These are phyloP conservation scores for Mycena kentingensis DNA, from an alignment of 768 basidiomycete genomes.

Conservation along the genomic window DNA sequence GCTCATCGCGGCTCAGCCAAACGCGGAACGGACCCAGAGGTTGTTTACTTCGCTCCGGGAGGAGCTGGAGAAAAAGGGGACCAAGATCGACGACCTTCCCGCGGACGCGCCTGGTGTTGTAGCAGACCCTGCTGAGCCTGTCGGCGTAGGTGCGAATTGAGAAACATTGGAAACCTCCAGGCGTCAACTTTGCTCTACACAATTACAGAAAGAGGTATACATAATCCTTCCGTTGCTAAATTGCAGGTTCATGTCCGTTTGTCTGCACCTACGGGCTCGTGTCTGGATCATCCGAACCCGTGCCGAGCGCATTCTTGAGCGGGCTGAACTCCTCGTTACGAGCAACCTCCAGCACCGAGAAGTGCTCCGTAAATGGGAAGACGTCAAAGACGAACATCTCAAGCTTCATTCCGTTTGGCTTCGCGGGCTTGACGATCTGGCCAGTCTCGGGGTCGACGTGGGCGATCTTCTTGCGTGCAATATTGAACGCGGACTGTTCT, in stretches of 20 bases:
- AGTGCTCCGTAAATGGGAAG: slow-evolving; percentile 84
- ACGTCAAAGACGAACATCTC: slow-evolving; percentile 99
- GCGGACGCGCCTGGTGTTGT: slow-evolving; percentile 47
- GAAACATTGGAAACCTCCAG: slow-evolving; percentile 12
- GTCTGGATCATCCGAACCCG: slow-evolving; percentile 84
- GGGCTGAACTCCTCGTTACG: slow-evolving; percentile 93
- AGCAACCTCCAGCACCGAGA: slow-evolving; percentile 87
- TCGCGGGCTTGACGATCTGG: slow-evolving; percentile 70
- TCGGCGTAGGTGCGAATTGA: slow-evolving; percentile 32
- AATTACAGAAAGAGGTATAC: slow-evolving; percentile 25
- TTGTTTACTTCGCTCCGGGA: slow-evolving; percentile 79
- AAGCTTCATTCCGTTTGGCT: slow-evolving; percentile 99
- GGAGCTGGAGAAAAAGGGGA: slow-evolving; percentile 75
- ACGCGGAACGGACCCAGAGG: slow-evolving; percentile 80
- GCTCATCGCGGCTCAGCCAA: slow-evolving; percentile 50
- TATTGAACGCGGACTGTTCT: slow-evolving; percentile 90
- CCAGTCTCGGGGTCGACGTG: slow-evolving; percentile 73
- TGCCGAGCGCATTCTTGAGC: slow-evolving; percentile 95
- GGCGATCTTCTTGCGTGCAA: slow-evolving; percentile 96
- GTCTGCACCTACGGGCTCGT: slow-evolving; percentile 73
- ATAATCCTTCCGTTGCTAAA: slow-evolving; percentile 23
- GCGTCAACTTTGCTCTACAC: too few species aligned
- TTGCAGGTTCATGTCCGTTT: slow-evolving; percentile 22
- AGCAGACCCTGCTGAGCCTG: too few species aligned
- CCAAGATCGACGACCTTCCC: slow-evolving; percentile 43